phyloP scores from a whole-genome alignment of 805 yeast species.

The Saturnispora kantuleensis region DNA sequence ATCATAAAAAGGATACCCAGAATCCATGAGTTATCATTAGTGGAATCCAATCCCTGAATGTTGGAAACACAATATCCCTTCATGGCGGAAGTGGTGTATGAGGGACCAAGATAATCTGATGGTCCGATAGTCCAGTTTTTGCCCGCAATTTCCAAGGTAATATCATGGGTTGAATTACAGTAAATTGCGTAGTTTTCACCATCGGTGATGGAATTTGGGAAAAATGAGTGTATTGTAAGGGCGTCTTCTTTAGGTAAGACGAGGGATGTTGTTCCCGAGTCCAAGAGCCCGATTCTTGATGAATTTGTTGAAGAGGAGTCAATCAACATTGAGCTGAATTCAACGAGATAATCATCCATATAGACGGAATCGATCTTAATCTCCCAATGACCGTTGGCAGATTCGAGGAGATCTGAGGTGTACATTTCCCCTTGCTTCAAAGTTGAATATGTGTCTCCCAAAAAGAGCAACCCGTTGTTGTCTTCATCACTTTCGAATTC shows the following conservation, averaged over 20 bases:
- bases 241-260: slow-evolving; percentile 50
- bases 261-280: slow-evolving; percentile 59
- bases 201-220: slow-evolving; percentile 41
- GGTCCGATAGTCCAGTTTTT: slow-evolving; percentile 37
- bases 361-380: slow-evolving; percentile 31
- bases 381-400: slow-evolving; percentile 41
- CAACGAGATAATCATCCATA: slow-evolving; percentile 27
- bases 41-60: slow-evolving; percentile 44
- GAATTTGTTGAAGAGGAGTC: slow-evolving; percentile 12
- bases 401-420: slow-evolving; percentile 29
- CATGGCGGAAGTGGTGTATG: slow-evolving; percentile 31
- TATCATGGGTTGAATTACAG: slow-evolving; percentile 37
- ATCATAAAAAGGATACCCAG: slow-evolving; percentile 55
- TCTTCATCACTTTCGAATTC: slow-evolving; percentile 16
- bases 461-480: slow-evolving; percentile 34
- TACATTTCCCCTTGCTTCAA: slow-evolving; percentile 33
- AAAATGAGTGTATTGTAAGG: slow-evolving; percentile 40
- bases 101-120: slow-evolving; percentile 38
- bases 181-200: slow-evolving; percentile 53
- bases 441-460: slow-evolving; percentile 32
- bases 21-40: slow-evolving; percentile 41
- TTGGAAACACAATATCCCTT: slow-evolving; percentile 53
- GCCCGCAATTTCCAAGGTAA: slow-evolving; percentile 36
- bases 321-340: slow-evolving; percentile 24
- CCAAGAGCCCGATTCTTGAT: slow-evolving; percentile 41